Conservation (phyloP, 2,329 filamentous ascomycete species). For the Fusarium sp. region DNA sequence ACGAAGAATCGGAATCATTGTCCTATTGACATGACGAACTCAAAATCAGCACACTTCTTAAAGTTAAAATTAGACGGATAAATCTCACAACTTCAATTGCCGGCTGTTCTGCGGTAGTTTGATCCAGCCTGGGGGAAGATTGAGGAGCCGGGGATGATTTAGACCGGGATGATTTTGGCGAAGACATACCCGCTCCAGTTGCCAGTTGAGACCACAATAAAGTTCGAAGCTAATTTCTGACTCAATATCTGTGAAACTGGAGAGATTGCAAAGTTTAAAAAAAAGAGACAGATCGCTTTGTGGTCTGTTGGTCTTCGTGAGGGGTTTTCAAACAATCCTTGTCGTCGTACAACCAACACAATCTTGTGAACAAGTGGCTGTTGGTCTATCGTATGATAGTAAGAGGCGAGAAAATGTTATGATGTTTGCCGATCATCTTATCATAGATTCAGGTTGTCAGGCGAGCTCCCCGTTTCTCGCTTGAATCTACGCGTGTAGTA, state of each 20-base stretch:
- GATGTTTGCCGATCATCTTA: background rate
- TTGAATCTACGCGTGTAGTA: background rate
- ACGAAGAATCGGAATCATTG: slow-evolving; percentile 33
- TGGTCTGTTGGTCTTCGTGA: background rate
- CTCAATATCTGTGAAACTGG: background rate
- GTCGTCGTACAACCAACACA: slow-evolving; percentile 1
- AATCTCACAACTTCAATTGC: slow-evolving; percentile 32
- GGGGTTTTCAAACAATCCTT: slow-evolving; percentile 1
- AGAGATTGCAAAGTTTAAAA: background rate
- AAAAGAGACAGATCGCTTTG: background rate
- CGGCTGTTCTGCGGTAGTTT: background rate
- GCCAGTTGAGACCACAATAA: background rate
- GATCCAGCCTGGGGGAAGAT: background rate
- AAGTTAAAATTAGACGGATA: accelerated
- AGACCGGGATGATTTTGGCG: slow-evolving; percentile 14
- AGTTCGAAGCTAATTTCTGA: background rate
- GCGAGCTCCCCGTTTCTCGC: background rate
- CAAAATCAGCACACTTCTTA: background rate
- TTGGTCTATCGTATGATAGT: background rate
- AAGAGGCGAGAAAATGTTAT: background rate
- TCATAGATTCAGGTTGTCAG: background rate
- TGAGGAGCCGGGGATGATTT: slow-evolving; percentile 1
- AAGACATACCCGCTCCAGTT: slow-evolving; percentile 17
- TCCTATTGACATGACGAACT: background rate
- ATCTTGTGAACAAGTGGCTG: background rate